These are phyloP conservation scores for Apophysomyces trapeziformis DNA, from an alignment of 371 early-diverging fungal species.

Conservation along the genomic window DNA sequence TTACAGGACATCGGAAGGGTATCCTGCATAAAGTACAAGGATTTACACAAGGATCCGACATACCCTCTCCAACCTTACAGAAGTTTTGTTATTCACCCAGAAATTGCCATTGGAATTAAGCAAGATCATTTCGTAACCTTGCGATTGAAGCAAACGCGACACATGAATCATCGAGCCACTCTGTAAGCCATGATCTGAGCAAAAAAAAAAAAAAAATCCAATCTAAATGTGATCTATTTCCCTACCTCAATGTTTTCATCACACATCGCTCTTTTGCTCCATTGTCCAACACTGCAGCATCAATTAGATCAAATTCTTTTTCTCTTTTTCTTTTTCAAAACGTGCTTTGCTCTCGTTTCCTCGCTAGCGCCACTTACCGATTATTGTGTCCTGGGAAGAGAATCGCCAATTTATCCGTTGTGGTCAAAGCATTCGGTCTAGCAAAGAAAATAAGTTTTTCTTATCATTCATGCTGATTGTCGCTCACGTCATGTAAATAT, in stretches of 20 bases:
- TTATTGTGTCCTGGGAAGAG: conserved; percentile 47
- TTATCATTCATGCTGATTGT: background rate
- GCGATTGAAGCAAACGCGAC: conserved; percentile 25
- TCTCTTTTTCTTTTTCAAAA: background rate
- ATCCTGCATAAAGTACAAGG: conserved; percentile 8
- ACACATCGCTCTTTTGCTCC: conserved; percentile 50
- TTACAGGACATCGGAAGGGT: background rate
- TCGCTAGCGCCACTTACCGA: conserved; percentile 25
- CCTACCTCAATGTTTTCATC: conserved; percentile 47
- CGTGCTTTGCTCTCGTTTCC: background rate
- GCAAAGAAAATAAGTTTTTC: background rate
- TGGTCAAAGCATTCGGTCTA: conserved; percentile 52
- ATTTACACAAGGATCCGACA: background rate
- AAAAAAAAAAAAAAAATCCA: background rate
- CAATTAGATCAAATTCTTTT: background rate
- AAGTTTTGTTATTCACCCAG: conserved; percentile 40
- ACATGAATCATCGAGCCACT: conserved; percentile 47
- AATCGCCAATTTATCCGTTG: conserved; percentile 43
- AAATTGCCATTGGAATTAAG: conserved; percentile 50
- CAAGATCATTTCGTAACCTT: conserved; percentile 50
- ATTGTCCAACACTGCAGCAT: conserved; percentile 42
- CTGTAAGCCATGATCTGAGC: conserved; percentile 15
- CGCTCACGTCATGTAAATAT: conserved; percentile 49
- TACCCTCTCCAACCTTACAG: conserved; percentile 22
- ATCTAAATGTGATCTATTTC: background rate